phyloP scores from a whole-genome alignment of 257 asterid genomes.

The Solanum megistacrolobum region DNA sequence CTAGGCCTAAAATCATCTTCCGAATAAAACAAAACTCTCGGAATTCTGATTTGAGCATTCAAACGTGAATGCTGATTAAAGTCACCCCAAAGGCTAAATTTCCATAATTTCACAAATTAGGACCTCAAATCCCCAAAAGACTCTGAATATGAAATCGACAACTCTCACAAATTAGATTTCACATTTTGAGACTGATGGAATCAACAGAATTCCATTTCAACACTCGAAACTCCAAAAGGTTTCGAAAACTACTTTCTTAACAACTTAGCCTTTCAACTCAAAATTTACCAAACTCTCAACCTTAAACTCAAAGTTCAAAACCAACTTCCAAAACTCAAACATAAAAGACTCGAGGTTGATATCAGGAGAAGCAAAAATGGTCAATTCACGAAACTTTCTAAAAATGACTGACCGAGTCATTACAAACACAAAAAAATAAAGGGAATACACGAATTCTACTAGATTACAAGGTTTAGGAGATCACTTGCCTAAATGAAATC shows the following conservation, averaged over 20 bases:
- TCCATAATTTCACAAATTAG: neutral
- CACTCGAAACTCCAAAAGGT: neutral
- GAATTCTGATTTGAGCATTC: neutral
- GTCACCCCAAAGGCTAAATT: neutral
- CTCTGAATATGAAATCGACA: too few species aligned
- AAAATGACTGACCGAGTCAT: too few species aligned
- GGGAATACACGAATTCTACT: too few species aligned
- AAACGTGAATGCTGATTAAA: neutral
- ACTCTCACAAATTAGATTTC: fast-evolving
- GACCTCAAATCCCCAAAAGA: neutral
- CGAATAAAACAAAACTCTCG: fast-evolving
- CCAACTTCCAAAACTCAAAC: neutral
- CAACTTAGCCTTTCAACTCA: neutral
- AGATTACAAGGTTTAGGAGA: too few species aligned
- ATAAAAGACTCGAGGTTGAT: too few species aligned
- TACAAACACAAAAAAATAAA: too few species aligned
- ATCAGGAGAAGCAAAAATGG: neutral
- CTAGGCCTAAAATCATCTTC: neutral
- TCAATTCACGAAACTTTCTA: too few species aligned
- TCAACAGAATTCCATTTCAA: neutral
- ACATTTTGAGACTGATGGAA: neutral
- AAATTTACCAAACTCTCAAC: neutral
- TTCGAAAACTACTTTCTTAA: too few species aligned
- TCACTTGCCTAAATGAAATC: too few species aligned
- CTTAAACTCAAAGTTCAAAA: neutral